These are phyloP conservation scores for Exobasidium rhododendri DNA, from an alignment of 1,284 basidiomycete genomes.

Conservation along the genomic window DNA sequence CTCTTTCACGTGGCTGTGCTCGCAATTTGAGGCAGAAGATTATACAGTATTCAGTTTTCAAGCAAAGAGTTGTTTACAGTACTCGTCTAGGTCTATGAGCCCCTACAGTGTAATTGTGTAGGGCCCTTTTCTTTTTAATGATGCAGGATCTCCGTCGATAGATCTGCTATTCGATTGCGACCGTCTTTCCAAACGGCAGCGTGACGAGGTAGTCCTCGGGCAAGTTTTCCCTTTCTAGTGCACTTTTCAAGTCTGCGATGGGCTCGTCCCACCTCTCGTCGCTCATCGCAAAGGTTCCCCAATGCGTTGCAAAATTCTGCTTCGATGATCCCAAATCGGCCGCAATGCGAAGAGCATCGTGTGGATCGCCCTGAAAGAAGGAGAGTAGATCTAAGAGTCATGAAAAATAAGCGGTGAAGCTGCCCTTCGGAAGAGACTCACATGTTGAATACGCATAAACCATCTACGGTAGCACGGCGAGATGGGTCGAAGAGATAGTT, in stretches of 20 bases:
- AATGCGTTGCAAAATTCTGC: conserved; percentile 23
- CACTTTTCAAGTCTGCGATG: conserved; percentile 25
- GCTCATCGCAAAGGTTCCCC: conserved; percentile 25
- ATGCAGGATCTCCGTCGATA: too few species aligned
- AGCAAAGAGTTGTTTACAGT: too few species aligned
- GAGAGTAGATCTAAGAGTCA: conserved; percentile 28
- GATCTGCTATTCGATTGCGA: too few species aligned
- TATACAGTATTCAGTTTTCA: too few species aligned
- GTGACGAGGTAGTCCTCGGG: conserved; percentile 21
- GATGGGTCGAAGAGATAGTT: conserved; percentile 18
- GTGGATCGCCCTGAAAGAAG: conserved; percentile 26
- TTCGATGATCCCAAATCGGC: conserved; percentile 35
- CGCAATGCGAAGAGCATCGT: conserved; percentile 34
- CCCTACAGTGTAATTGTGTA: too few species aligned
- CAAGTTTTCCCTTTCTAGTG: conserved; percentile 20
- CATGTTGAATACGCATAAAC: conserved; percentile 46
- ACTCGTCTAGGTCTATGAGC: too few species aligned
- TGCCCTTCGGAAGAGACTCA: background rate
- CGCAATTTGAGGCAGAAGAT: too few species aligned
- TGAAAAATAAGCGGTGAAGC: background rate
- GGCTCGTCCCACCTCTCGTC: conserved; percentile 45
- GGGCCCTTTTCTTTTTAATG: too few species aligned
- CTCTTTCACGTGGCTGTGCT: too few species aligned
- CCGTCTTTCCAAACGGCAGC: conserved; percentile 37
- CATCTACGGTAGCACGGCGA: conserved; percentile 17